Conservation (phyloP, 75 land plant genomes). For the Azolla pinnata region DNA sequence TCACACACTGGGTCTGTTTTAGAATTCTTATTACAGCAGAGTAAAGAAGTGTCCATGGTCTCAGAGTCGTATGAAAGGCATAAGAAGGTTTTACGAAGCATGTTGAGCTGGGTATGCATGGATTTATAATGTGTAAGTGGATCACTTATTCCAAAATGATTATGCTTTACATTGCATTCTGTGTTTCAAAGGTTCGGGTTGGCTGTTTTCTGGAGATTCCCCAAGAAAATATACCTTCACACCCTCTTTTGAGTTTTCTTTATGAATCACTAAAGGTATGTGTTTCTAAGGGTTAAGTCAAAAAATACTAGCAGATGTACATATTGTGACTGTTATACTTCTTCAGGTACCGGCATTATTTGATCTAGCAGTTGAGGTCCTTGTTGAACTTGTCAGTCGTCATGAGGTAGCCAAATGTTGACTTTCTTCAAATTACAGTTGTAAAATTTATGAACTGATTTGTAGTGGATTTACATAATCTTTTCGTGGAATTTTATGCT, state of each 20-base stretch:
- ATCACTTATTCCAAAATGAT: no score
- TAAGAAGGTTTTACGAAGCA: conserved; percentile 74
- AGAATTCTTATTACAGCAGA: conserved; percentile 68
- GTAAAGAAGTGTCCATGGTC: conserved; percentile 27
- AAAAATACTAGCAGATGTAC: not conserved
- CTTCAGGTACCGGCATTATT: conserved; percentile 63
- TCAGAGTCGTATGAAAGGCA: conserved; percentile 39
- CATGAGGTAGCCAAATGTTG: conserved; percentile 57
- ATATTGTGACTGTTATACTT: not conserved
- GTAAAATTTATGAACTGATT: not conserved
- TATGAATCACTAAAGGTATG: conserved; percentile 72
- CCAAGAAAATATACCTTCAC: conserved; percentile 44
- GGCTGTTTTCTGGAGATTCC: conserved; percentile 88
- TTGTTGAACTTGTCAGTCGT: conserved; percentile 74
- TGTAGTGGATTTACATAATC: no score
- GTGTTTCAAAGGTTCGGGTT: conserved; percentile 60
- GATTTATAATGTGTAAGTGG: no score
- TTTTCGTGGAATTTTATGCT: no score
- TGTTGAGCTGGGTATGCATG: conserved; percentile 94
- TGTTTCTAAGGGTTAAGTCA: not conserved
- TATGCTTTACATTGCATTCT: no score
- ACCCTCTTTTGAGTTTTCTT: conserved; percentile 83
- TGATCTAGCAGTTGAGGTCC: conserved; percentile 89
- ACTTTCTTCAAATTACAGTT: not conserved
- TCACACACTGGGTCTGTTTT: conserved; percentile 72